Conservation (phyloP, 1,284 basidiomycete genomes). For the Austroboletus niveus region DNA sequence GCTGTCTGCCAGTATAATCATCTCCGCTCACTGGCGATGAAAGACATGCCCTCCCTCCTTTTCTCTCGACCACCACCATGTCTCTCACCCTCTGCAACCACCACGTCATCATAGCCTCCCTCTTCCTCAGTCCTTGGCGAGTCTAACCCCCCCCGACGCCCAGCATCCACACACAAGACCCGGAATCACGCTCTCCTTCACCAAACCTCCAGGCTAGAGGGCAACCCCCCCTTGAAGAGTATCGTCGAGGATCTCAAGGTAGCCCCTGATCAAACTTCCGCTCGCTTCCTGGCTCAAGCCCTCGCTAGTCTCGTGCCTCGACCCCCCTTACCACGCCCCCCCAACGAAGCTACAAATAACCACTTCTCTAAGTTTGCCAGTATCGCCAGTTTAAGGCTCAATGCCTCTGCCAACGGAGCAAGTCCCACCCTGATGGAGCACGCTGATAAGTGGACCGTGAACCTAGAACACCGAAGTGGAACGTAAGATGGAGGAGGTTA, state of each 20-base stretch:
- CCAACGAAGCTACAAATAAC: constrained; percentile 24
- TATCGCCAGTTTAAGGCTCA: constrained; percentile 17
- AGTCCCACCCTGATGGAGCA: constrained; percentile 15
- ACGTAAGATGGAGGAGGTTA: constrained; percentile 47
- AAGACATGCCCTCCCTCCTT: not conserved
- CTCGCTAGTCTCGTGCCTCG: constrained; percentile 42
- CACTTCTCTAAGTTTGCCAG: constrained; percentile 41
- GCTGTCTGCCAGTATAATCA: too few relatives aligned
- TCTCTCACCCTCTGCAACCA: constrained; percentile 59
- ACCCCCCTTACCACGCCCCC: constrained; percentile 41
- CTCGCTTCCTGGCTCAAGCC: not conserved
- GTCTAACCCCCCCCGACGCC: constrained; percentile 50
- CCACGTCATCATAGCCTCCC: constrained; percentile 71
- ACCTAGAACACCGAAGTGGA: constrained; percentile 32
- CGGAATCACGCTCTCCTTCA: constrained; percentile 14
- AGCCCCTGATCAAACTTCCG: not conserved
- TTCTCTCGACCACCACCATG: constrained; percentile 38
- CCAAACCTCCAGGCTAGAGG: constrained; percentile 14
- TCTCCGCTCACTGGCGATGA: not conserved
- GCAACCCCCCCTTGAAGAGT: constrained; percentile 48
- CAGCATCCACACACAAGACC: constrained; percentile 22
- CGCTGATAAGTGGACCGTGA: constrained; percentile 26
- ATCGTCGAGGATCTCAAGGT: constrained; percentile 73
- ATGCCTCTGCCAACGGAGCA: constrained; percentile 20
- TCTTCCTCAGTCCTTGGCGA: constrained; percentile 70